phyloP scores from a whole-genome alignment of 345 rosid species.

The Camelina laxa region DNA sequence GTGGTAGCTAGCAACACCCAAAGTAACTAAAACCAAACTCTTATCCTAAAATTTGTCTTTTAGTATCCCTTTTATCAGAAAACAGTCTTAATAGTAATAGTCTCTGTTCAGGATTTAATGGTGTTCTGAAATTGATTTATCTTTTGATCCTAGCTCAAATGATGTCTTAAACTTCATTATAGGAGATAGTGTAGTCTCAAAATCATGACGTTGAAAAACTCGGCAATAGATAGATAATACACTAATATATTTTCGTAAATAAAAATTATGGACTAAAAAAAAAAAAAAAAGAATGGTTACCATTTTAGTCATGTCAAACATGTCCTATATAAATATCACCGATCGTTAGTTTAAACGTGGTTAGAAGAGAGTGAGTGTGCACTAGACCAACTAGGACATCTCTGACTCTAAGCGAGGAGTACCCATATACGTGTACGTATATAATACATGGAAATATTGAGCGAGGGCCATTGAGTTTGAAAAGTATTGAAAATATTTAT shows the following conservation, averaged over 20 bases:
- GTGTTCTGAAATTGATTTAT: background rate
- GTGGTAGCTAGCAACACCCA: slow-evolving; percentile 7
- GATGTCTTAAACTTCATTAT: background rate
- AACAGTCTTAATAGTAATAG: too few relatives aligned
- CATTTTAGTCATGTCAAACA: background rate
- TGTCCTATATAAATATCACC: slow-evolving; percentile 9
- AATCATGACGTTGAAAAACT: background rate
- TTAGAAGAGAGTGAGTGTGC: background rate
- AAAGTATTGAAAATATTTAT: background rate
- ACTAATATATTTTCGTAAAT: background rate
- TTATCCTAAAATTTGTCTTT: background rate
- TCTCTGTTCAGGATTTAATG: background rate
- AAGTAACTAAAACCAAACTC: slow-evolving; percentile 16
- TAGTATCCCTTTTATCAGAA: background rate
- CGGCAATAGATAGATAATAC: background rate
- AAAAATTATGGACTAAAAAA: background rate
- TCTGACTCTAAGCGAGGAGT: slow-evolving; percentile 10
- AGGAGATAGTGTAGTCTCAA: background rate
- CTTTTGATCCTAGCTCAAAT: background rate
- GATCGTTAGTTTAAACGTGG: background rate
- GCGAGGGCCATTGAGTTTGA: slow-evolving; percentile 19
- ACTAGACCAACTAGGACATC: slow-evolving; percentile 19
- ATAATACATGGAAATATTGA: slow-evolving; percentile 7
- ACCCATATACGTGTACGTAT: background rate
- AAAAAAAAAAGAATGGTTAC: background rate